These are phyloP conservation scores for Penicillium antarcticum DNA, from an alignment of 495 filamentous ascomycete species.

Conservation along the genomic window DNA sequence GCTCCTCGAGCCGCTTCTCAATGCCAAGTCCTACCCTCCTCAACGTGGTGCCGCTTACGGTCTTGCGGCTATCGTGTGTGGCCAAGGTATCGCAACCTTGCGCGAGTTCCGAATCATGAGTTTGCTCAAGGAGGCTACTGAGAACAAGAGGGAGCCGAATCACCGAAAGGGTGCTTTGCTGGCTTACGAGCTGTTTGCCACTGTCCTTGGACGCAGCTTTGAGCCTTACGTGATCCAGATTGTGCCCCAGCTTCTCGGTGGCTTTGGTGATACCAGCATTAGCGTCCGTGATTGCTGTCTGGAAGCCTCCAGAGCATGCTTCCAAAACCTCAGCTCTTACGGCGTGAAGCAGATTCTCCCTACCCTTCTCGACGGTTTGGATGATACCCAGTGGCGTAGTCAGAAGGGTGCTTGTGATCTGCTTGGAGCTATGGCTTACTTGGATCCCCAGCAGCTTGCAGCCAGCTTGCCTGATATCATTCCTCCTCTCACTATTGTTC, in stretches of 20 bases:
- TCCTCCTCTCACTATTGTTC: slow-evolving; percentile 84
- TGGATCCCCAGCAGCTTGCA: slow-evolving; percentile 91
- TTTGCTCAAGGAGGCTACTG: slow-evolving; percentile 68
- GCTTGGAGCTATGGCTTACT: slow-evolving; percentile 95
- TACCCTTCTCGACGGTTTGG: slow-evolving; percentile 85
- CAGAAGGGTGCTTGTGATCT: slow-evolving; percentile 97
- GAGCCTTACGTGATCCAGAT: slow-evolving; percentile 97
- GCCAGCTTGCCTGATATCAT: slow-evolving; percentile 93
- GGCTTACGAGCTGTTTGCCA: slow-evolving; percentile 85
- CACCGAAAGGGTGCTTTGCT: slow-evolving; percentile 85
- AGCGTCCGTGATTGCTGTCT: slow-evolving; percentile 91
- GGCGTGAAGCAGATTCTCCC: slow-evolving; percentile 94
- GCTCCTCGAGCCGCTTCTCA: slow-evolving; percentile 73
- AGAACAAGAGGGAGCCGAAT: slow-evolving; percentile 89
- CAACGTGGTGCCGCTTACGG: slow-evolving; percentile 94
- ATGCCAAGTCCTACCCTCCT: slow-evolving; percentile 83
- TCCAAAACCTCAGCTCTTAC: slow-evolving; percentile 87
- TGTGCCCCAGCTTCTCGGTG: slow-evolving; percentile 81
- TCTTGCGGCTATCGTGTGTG: slow-evolving; percentile 83
- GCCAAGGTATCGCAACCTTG: slow-evolving; percentile 77
- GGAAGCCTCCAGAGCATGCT: slow-evolving; percentile 91
- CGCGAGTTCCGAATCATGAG: slow-evolving; percentile 83
- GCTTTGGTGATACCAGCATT: slow-evolving; percentile 83
- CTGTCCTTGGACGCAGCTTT: slow-evolving; percentile 80
- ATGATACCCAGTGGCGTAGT: slow-evolving; percentile 94